phyloP scores from a whole-genome alignment of 1,284 basidiomycete genomes.

The Cutaneotrichosporon sp. region DNA sequence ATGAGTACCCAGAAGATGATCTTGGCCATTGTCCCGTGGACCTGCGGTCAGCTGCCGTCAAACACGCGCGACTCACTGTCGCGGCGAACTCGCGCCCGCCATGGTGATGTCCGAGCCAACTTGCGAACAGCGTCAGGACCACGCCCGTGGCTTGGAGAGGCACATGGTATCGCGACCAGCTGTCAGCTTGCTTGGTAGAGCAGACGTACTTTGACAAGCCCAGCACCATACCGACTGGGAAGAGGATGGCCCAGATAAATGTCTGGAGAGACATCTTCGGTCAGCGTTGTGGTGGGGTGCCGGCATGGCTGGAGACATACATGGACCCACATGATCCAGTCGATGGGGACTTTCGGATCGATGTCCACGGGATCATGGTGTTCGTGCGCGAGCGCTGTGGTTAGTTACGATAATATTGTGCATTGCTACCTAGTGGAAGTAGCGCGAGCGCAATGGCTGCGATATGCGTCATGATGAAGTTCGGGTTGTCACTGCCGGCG shows the following conservation, averaged over 20 bases:
- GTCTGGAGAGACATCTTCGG: constrained; percentile 62
- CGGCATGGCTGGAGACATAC: constrained; percentile 20
- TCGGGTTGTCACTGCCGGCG: too few species aligned
- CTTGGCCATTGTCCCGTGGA: constrained; percentile 65
- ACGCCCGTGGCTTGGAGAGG: constrained; percentile 71
- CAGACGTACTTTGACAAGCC: constrained; percentile 60
- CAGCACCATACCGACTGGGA: constrained; percentile 81
- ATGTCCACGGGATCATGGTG: constrained; percentile 65
- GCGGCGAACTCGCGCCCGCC: constrained; percentile 66
- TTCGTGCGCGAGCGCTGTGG: constrained; percentile 37
- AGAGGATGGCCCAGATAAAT: constrained; percentile 72
- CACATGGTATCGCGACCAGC: constrained; percentile 67
- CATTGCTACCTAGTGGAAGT: background rate
- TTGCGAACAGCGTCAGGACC: constrained; percentile 64
- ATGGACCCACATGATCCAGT: constrained; percentile 72
- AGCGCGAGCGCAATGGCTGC: background rate
- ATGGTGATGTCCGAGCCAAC: constrained; percentile 74
- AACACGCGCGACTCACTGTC: constrained; percentile 50
- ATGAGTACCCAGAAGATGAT: constrained; percentile 64
- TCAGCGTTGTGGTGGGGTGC: background rate
- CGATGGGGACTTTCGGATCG: constrained; percentile 62
- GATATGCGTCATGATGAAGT: too few species aligned
- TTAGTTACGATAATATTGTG: too few species aligned
- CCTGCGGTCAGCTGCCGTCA: constrained; percentile 21
- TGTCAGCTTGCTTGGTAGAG: background rate